phyloP scores from a whole-genome alignment of 352 stramenopile genomes.

The Phytopythium montanum region DNA sequence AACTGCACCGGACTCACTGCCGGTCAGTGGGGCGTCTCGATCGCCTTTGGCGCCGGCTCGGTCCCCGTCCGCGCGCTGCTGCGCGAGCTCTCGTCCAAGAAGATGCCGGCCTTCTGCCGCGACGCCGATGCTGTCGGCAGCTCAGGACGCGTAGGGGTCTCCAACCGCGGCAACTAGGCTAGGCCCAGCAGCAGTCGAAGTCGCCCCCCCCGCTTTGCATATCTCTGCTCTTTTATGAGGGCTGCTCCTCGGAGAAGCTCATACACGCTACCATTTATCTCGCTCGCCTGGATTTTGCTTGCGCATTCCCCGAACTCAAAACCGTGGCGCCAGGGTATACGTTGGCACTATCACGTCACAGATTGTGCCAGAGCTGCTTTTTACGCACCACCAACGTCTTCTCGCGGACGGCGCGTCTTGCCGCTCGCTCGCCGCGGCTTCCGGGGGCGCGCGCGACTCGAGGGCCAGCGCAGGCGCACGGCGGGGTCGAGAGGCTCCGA shows the following conservation, averaged over 20 bases:
- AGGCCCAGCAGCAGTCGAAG: neutral
- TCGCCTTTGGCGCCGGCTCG: conserved; percentile 37
- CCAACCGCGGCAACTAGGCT: conserved; percentile 1
- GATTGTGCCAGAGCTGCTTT: no score
- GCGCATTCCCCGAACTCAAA: neutral
- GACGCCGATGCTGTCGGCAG: conserved; percentile 36
- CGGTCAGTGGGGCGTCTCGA: conserved; percentile 51
- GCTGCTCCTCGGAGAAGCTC: neutral
- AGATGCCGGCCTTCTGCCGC: conserved; percentile 51
- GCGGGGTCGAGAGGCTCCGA: neutral
- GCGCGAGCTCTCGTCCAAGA: conserved; percentile 52
- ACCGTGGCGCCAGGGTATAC: neutral
- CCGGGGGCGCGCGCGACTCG: neutral
- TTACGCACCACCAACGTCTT: neutral
- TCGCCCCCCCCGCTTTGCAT: neutral
- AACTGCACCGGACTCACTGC: conserved; percentile 48
- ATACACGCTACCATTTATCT: neutral
- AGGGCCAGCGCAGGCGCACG: neutral
- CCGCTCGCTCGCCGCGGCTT: no score
- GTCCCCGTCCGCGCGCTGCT: conserved; percentile 51
- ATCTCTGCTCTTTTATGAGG: conserved; percentile 1
- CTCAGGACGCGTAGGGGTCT: conserved; percentile 3
- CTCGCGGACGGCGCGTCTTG: neutral
- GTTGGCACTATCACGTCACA: no score
- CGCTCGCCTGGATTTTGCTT: neutral